Conservation (phyloP, 192 early-diverging fungal species). For the Coemansia sp. region DNA sequence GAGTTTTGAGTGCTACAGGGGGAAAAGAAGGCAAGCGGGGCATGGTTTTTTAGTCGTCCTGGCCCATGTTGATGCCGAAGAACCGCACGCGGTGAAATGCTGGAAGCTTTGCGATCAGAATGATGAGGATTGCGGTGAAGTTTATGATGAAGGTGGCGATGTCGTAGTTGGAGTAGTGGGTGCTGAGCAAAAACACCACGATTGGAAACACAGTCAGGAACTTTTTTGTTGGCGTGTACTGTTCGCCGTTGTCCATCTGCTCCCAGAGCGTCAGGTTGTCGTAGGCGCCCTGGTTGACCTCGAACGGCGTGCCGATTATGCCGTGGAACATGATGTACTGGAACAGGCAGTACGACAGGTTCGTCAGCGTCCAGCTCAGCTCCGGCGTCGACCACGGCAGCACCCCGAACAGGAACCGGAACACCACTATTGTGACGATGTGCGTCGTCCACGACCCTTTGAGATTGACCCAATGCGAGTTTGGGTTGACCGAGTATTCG, state of each 20-base stretch:
- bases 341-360: slow-evolving; percentile 87
- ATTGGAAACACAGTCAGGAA: slow-evolving; percentile 95
- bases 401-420: slow-evolving; percentile 76
- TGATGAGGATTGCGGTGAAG: slow-evolving; percentile 77
- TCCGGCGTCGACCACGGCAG: slow-evolving; percentile 91
- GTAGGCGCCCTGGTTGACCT: slow-evolving; percentile 90
- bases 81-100: slow-evolving; percentile 85
- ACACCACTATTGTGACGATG: slow-evolving; percentile 75
- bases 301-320: slow-evolving; percentile 94
- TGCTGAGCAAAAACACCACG: slow-evolving; percentile 90
- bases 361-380: slow-evolving; percentile 96
- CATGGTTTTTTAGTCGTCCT: slow-evolving; percentile 53
- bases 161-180: slow-evolving; percentile 97
- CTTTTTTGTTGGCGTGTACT: slow-evolving; percentile 98
- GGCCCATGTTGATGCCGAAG: slow-evolving; percentile 87
- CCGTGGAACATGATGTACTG: slow-evolving; percentile 98
- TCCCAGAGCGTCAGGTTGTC: slow-evolving; percentile 97
- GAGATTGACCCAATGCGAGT: slow-evolving; percentile 61
- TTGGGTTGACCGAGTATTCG: slow-evolving; percentile 54
- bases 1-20: neutral
- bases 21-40: neutral
- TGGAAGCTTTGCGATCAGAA: slow-evolving; percentile 91
- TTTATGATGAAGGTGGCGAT: slow-evolving; percentile 88
- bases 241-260: slow-evolving; percentile 96
- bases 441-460: slow-evolving; percentile 87